phyloP scores from a whole-genome alignment of 164 flowering plant species.

The Umbilicus rupestris region DNA sequence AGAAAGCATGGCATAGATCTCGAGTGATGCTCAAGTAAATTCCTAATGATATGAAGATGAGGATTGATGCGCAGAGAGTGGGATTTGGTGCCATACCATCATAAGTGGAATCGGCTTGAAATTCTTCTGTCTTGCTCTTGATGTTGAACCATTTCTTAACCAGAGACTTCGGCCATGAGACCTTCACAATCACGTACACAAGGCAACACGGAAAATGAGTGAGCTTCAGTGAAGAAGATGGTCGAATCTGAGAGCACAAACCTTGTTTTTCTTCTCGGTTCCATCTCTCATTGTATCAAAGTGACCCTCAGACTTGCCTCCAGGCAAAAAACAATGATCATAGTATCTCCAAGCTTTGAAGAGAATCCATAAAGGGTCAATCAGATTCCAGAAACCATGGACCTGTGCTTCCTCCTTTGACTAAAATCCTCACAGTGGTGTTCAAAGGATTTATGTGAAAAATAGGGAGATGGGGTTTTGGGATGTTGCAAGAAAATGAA shows the following conservation, averaged over 20 bases:
- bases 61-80: background rate
- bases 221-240: background rate
- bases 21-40: background rate
- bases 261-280: conserved; percentile 10
- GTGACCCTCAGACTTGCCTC: background rate
- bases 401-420: too few species aligned
- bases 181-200: background rate
- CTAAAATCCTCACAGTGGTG: too few species aligned
- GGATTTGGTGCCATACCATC: background rate
- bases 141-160: conserved; percentile 11
- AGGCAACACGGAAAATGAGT: background rate
- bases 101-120: conserved; percentile 6
- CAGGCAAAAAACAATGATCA: background rate
- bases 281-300: conserved; percentile 9
- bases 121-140: conserved; percentile 10
- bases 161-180: conserved; percentile 10
- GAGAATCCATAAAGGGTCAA: background rate
- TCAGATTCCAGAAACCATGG: too few species aligned
- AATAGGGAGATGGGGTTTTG: background rate
- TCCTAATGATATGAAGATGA: too few species aligned
- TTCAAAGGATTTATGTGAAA: too few species aligned
- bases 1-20: background rate
- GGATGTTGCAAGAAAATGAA: conserved; percentile 1
- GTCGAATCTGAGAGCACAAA: conserved; percentile 4
- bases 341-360: background rate